Conservation (phyloP, 768 basidiomycete genomes). For the Tylopilus plumbeoviolaceoides region DNA sequence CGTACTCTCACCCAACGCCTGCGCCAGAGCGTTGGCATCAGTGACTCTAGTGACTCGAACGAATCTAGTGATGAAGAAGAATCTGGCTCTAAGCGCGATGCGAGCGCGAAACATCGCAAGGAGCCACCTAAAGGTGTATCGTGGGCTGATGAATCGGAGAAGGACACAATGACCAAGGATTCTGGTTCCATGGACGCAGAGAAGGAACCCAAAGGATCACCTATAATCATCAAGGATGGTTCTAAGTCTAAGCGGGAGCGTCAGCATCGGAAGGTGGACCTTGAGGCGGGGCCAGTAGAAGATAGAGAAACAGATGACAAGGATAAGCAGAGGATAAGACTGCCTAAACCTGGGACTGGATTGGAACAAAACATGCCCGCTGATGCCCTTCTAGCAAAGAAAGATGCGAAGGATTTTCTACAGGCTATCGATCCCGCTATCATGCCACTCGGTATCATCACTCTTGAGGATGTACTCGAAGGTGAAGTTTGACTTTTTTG, state of each 20-base stretch:
- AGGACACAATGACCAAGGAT: slow-evolving; percentile 27
- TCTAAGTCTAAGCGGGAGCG: slow-evolving; percentile 9
- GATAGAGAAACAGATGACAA: slow-evolving; percentile 14
- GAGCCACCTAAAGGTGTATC: slow-evolving; percentile 26
- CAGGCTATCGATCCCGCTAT: slow-evolving; percentile 77
- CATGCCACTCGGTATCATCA: slow-evolving; percentile 88
- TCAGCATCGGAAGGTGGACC: slow-evolving; percentile 15
- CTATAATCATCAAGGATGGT: slow-evolving; percentile 13
- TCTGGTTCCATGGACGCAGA: slow-evolving; percentile 20
- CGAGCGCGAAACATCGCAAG: slow-evolving; percentile 13
- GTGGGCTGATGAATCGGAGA: slow-evolving; percentile 34
- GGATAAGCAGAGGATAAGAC: slow-evolving; percentile 26
- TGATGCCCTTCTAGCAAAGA: slow-evolving; percentile 76
- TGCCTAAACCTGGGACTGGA: slow-evolving; percentile 35
- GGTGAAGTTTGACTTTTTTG: slow-evolving; percentile 37
- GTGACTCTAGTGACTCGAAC: slow-evolving; percentile 53
- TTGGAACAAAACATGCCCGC: slow-evolving; percentile 86
- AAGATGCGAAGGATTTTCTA: slow-evolving; percentile 79
- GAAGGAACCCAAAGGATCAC: slow-evolving; percentile 11
- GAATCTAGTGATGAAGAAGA: slow-evolving; percentile 43
- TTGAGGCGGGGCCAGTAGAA: slow-evolving; percentile 22
- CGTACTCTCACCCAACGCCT: slow-evolving; percentile 75
- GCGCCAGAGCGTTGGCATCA: slow-evolving; percentile 69
- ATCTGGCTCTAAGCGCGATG: slow-evolving; percentile 19
- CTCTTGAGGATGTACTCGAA: slow-evolving; percentile 90